Evolutionary conservation across 169 alveolate genomes (phyloP), one percentile per base, ranked within the genome.

Genomic region (Plasmodium sp.): DNA sequence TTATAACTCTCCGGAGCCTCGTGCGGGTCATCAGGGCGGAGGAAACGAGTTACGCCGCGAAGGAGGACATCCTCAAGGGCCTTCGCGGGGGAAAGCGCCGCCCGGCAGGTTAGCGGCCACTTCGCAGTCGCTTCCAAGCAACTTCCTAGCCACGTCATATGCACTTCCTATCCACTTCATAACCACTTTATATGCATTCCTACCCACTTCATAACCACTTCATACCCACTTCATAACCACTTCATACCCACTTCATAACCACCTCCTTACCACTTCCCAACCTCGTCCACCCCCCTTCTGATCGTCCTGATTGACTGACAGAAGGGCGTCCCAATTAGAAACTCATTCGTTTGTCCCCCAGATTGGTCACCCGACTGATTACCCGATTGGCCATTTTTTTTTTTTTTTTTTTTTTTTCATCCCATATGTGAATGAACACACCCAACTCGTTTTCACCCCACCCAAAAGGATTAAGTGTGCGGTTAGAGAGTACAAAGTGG

Each of bases 1-100:
- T 90, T 43, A 45, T 90, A 54, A 90, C 94, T 9, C 39, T 90
- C 4, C 81, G 94, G 67, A 90, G 91, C 51, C 94, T 90, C 36
- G 94, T 90, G 10, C 27, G 94, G 71, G 94, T 90, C 36, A 90
- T 90, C 31, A 77, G 72, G 36, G 83, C 94, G 1, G 94, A 90
- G 41, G 91, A 90, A 7, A 90, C 94, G 22, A 81, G 82, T 80
- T 62, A 58, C n/a, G 10, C 39, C 16, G 54, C 74, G 33, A 90
- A 43, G 36, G 94, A 90, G 33, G 58, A 51, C 33, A 90, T 90
- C 71, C 74, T 22, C 62, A 79, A 80, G 16, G n/a, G 36, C 16
- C 51, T 86, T 16, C 12, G 31, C 45, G 72, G 43, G 36, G 31
- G 43, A 62, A 83, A 5, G 22, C 22, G 62, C 9, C 16, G 1